Percentiles rank a stretch among this genome's conserved stretches.
Conservation (phyloP, 495 filamentous ascomycete genomes). For the Pyrenula aspistea region DNA sequence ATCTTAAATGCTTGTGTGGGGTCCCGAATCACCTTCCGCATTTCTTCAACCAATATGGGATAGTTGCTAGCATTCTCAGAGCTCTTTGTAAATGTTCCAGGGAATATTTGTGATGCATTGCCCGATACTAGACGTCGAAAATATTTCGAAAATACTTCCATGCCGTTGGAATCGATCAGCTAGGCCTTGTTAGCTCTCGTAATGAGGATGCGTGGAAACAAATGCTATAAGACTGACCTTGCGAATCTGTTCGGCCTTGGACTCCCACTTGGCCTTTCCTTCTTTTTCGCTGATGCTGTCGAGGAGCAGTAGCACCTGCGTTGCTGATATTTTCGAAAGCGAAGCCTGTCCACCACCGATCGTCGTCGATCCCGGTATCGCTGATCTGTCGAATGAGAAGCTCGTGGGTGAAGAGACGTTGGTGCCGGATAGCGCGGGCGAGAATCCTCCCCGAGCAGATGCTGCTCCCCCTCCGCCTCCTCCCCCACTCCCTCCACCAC, state of each 20-base stretch:
- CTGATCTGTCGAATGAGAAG: slow-evolving; percentile 37
- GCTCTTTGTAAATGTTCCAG: slow-evolving; percentile 48
- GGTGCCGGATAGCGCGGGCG: slow-evolving; percentile 49
- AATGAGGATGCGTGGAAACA: not conserved
- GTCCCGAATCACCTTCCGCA: slow-evolving; percentile 73
- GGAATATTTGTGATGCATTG: slow-evolving; percentile 80
- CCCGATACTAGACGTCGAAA: slow-evolving; percentile 76
- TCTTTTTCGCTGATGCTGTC: slow-evolving; percentile 91
- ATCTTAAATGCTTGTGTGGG: slow-evolving; percentile 76
- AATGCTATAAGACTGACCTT: slow-evolving; percentile 48
- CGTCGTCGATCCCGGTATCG: slow-evolving; percentile 22
- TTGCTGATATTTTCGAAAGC: slow-evolving; percentile 73
- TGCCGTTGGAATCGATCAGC: slow-evolving; percentile 90
- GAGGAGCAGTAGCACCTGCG: slow-evolving; percentile 87
- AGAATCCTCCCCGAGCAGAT: slow-evolving; percentile 46
- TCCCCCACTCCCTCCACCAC: slow-evolving; percentile 41
- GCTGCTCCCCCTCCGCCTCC: slow-evolving; percentile 44
- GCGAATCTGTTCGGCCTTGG: slow-evolving; percentile 77
- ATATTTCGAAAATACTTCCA: slow-evolving; percentile 91
- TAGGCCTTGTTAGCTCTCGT: slow-evolving; percentile 18
- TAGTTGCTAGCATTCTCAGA: slow-evolving; percentile 68
- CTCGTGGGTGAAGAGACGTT: slow-evolving; percentile 49
- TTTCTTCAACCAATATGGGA: slow-evolving; percentile 66
- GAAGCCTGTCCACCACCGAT: slow-evolving; percentile 38
- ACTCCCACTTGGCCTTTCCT: slow-evolving; percentile 83